Conservation (phyloP, 2,329 filamentous ascomycete species). For the Tolypocladium tropicale region DNA sequence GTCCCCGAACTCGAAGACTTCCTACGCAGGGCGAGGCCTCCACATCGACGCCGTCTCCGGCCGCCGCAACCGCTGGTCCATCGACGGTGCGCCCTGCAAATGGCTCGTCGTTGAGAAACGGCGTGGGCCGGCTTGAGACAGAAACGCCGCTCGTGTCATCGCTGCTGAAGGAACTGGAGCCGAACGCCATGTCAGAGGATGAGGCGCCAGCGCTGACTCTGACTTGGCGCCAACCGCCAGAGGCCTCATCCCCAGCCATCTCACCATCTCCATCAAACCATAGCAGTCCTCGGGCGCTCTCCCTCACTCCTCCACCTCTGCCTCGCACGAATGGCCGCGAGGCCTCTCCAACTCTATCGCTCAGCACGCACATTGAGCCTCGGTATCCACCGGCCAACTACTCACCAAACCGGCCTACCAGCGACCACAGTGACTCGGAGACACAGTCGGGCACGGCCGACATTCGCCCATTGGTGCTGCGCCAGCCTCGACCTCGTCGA, state of each 20-base stretch:
- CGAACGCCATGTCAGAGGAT: slow-evolving; percentile 47
- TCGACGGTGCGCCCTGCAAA: slow-evolving; percentile 13
- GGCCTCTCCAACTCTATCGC: slow-evolving; percentile 53
- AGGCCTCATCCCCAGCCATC: slow-evolving; percentile 49
- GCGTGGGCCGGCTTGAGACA: slow-evolving; percentile 21
- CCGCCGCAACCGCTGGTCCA: slow-evolving; percentile 16
- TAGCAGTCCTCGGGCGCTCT: slow-evolving; percentile 57
- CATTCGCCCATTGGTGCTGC: slow-evolving; percentile 33
- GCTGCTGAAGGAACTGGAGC: slow-evolving; percentile 78
- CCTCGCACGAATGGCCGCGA: slow-evolving; percentile 42
- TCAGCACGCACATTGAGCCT: slow-evolving; percentile 64
- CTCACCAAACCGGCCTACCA: slow-evolving; percentile 43
- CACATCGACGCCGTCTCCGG: slow-evolving; percentile 25
- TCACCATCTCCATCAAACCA: slow-evolving; percentile 55
- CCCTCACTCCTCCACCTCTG: slow-evolving; percentile 59
- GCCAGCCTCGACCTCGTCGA: slow-evolving; percentile 41
- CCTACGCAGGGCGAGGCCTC: slow-evolving; percentile 37
- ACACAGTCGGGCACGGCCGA: slow-evolving; percentile 14
- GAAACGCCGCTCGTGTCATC: slow-evolving; percentile 78
- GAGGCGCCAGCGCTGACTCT: slow-evolving; percentile 25
- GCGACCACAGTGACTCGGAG: slow-evolving; percentile 37
- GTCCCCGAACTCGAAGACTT: slow-evolving; percentile 67
- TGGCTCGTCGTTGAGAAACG: slow-evolving; percentile 12
- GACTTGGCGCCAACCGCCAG: slow-evolving; percentile 19
- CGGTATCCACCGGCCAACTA: slow-evolving; percentile 67